A percentile compares a stretch with the other conserved stretches of the same genome.
phyloP scores from a whole-genome alignment of 1,284 basidiomycete species.

The Moesziomyces sp. region DNA sequence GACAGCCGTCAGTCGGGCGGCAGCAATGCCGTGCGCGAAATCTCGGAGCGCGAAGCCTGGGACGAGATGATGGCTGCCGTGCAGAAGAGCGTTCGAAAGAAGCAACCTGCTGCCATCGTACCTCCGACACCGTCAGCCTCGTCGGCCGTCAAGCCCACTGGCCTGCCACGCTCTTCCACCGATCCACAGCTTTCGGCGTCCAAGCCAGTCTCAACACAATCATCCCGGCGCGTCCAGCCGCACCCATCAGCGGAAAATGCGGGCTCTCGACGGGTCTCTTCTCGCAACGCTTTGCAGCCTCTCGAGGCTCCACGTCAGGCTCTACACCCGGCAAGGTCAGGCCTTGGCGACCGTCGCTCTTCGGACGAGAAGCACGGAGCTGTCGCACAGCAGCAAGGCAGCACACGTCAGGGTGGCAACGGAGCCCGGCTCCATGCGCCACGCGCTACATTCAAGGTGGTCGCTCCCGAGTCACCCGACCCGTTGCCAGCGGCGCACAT shows the following conservation, averaged over 20 bases:
- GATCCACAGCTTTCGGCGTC: slow-evolving; percentile 43
- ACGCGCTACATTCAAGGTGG: slow-evolving; percentile 24
- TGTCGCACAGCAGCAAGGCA: slow-evolving; percentile 1
- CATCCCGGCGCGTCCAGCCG: slow-evolving; percentile 4
- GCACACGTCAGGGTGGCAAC: slow-evolving; percentile 14
- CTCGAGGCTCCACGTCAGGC: slow-evolving; percentile 20
- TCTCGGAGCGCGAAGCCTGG: slow-evolving; percentile 65
- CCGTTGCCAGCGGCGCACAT: slow-evolving; percentile 3
- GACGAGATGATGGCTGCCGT: slow-evolving; percentile 64
- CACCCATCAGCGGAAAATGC: neutral
- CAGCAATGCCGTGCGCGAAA: slow-evolving; percentile 63
- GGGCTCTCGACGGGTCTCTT: slow-evolving; percentile 3
- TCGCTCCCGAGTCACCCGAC: slow-evolving; percentile 17
- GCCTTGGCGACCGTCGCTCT: neutral
- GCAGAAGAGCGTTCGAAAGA: slow-evolving; percentile 62
- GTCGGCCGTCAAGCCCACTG: slow-evolving; percentile 10
- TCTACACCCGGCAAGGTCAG: neutral
- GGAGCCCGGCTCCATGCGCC: slow-evolving; percentile 21
- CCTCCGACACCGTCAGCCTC: slow-evolving; percentile 13
- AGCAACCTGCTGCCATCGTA: slow-evolving; percentile 21
- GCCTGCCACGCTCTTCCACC: slow-evolving; percentile 38
- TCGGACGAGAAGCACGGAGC: neutral
- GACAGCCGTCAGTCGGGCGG: slow-evolving; percentile 66
- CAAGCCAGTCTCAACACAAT: slow-evolving; percentile 23
- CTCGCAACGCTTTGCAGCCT: slow-evolving; percentile 17